These are phyloP conservation scores for Acmispon strigosus DNA, from an alignment of 306 rosid genomes.

Conservation along the genomic window DNA sequence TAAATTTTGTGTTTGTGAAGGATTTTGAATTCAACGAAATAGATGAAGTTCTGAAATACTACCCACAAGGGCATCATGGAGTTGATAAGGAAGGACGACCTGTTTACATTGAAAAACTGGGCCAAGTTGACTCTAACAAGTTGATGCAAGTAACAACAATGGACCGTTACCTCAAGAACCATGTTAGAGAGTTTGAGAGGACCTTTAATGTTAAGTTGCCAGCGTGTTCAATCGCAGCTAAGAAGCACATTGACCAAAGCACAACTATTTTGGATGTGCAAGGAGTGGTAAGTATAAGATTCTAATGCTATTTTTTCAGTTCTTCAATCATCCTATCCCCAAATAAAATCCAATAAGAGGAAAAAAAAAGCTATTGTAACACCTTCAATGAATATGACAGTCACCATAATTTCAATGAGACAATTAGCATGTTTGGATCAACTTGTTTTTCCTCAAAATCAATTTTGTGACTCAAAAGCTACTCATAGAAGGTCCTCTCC, in stretches of 20 bases:
- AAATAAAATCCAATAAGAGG: background rate
- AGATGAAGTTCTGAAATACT: constrained; percentile 73
- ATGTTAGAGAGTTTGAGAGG: constrained; percentile 86
- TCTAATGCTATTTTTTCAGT: background rate
- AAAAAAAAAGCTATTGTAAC: background rate
- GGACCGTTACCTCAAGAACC: constrained; percentile 85
- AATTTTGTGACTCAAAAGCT: no score
- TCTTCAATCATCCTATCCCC: background rate
- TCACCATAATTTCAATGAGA: background rate
- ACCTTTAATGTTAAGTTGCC: constrained; percentile 75
- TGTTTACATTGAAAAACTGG: constrained; percentile 82
- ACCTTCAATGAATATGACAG: background rate
- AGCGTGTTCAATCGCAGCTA: constrained; percentile 85
- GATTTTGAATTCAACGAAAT: constrained; percentile 77
- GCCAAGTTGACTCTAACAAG: constrained; percentile 72
- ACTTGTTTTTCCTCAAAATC: no score
- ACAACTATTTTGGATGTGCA: constrained; percentile 98
- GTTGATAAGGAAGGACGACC: constrained; percentile 88
- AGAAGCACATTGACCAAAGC: constrained; percentile 90
- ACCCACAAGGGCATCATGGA: constrained; percentile 98
- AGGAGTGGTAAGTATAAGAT: constrained; percentile 67
- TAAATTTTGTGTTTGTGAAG: constrained; percentile 30
- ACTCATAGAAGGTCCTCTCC: no score
- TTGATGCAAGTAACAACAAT: constrained; percentile 83
- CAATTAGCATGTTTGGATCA: background rate